Evolutionary conservation across 108 stramenopile genomes (phyloP).

Genomic region (Skeletonema marinoi): DNA sequence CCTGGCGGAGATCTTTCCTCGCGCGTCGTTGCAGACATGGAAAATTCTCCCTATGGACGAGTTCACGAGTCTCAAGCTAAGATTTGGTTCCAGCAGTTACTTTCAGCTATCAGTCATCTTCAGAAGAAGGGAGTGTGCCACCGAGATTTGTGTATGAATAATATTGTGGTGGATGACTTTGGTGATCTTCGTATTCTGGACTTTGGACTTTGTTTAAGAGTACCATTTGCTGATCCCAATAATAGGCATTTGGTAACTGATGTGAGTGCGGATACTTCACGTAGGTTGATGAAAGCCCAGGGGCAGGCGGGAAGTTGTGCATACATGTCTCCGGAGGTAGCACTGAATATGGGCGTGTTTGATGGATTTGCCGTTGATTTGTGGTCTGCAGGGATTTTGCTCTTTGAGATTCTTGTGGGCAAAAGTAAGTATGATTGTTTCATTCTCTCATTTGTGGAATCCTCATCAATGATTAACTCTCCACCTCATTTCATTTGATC

Average conservation of each 20-base stretch:
- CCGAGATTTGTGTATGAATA: constrained; percentile 56
- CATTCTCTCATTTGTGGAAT: not conserved
- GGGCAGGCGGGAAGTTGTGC: constrained; percentile 57
- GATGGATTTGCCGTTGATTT: constrained; percentile 91
- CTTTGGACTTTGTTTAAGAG: constrained; percentile 67
- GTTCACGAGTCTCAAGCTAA: constrained; percentile 31
- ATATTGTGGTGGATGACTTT: constrained; percentile 47
- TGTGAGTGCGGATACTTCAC: constrained; percentile 42
- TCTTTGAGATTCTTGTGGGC: constrained; percentile 88
- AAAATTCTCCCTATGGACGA: constrained; percentile 16
- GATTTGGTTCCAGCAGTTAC: constrained; percentile 52
- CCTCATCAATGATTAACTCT: not conserved
- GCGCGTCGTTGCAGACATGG: constrained; percentile 30
- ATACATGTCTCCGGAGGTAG: constrained; percentile 81
- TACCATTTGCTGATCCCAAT: constrained; percentile 47
- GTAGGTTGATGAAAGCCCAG: constrained; percentile 48
- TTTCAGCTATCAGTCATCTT: constrained; percentile 45
- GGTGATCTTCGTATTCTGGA: constrained; percentile 50
- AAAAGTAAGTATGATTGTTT: constrained; percentile 14
- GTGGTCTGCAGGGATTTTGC: constrained; percentile 89
- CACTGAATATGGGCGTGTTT: constrained; percentile 58
- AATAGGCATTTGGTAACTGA: constrained; percentile 40
- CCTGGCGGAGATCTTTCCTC: constrained; percentile 52
- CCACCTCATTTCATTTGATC: not conserved
- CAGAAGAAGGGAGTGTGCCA: constrained; percentile 62